Evolutionary conservation across 768 basidiomycete genomes (phyloP).

Genomic region (Tulasnella sp.): DNA sequence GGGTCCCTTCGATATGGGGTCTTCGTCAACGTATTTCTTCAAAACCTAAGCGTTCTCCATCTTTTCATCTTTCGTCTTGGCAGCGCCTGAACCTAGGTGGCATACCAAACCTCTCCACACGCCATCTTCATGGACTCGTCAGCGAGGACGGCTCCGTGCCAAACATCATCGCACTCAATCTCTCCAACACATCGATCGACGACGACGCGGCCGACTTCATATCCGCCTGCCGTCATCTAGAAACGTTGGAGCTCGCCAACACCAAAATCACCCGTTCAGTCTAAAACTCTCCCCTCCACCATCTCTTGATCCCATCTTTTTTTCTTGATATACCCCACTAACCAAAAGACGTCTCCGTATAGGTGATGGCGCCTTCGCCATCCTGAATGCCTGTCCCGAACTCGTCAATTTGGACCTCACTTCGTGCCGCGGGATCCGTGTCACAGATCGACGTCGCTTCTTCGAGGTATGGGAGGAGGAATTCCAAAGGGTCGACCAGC

Average conservation of each 20-base stretch:
- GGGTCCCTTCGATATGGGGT: not conserved
- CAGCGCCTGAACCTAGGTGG: constrained; percentile 51
- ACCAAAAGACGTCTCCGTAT: not conserved
- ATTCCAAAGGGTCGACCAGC: not conserved
- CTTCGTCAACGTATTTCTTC: not conserved
- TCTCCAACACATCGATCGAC: constrained; percentile 53
- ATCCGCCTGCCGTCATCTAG: constrained; percentile 39
- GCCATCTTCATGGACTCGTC: constrained; percentile 41
- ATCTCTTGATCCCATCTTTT: not conserved
- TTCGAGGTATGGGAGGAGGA: constrained; percentile 41
- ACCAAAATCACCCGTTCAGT: constrained; percentile 47
- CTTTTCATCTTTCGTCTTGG: not conserved
- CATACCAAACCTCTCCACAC: constrained; percentile 39
- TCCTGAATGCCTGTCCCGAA: constrained; percentile 46
- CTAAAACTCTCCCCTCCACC: not conserved
- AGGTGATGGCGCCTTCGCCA: constrained; percentile 45
- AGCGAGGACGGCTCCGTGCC: constrained; percentile 25
- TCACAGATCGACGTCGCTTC: constrained; percentile 50
- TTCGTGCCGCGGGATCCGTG: constrained; percentile 50
- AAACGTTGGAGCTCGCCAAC: constrained; percentile 40
- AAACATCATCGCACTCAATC: constrained; percentile 36
- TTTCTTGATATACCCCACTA: not conserved
- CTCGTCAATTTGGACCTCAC: constrained; percentile 51
- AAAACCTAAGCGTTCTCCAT: not conserved
- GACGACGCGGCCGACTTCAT: constrained; percentile 46